Conservation (phyloP, 176 grass and related monocot species). For the Bromus sterilis region DNA sequence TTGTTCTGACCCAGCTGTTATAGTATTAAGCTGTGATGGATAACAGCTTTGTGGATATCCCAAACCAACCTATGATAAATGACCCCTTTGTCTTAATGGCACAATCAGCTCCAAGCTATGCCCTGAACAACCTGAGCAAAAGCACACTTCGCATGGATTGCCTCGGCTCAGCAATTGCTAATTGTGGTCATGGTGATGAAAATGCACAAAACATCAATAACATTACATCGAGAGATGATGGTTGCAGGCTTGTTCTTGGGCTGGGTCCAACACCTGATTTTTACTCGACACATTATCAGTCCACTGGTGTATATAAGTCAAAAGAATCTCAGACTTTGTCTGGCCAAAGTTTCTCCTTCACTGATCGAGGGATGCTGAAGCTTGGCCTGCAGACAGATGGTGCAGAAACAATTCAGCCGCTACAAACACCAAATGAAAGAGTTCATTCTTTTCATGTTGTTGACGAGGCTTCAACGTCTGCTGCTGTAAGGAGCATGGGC, state of each 20-base stretch:
- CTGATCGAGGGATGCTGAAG: slow-evolving; percentile 41
- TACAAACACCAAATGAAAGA: slow-evolving; percentile 20
- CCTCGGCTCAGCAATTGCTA: slow-evolving; percentile 20
- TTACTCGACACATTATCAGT: slow-evolving; percentile 34
- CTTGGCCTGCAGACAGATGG: slow-evolving; percentile 43
- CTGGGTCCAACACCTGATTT: slow-evolving; percentile 70
- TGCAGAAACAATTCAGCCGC: slow-evolving; percentile 20
- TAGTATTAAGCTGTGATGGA: slow-evolving; percentile 13
- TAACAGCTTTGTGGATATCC: slow-evolving; percentile 11
- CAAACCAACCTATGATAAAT: slow-evolving; percentile 20
- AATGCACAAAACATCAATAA: slow-evolving; percentile 13
- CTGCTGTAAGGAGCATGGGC: slow-evolving; percentile 54
- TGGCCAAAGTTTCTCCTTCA: slow-evolving; percentile 21
- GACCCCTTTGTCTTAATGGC: slow-evolving; percentile 13
- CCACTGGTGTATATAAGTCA: slow-evolving; percentile 6
- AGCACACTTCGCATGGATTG: slow-evolving; percentile 33
- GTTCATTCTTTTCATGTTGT: slow-evolving; percentile 19
- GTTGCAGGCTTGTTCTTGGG: slow-evolving; percentile 61
- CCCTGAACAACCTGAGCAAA: slow-evolving; percentile 32
- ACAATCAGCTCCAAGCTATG: slow-evolving; percentile 19
- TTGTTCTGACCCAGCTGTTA: background rate
- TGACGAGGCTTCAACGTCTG: slow-evolving; percentile 74
- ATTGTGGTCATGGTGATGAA: background rate
- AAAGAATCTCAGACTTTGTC: slow-evolving; percentile 31
- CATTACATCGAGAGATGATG: slow-evolving; percentile 46